Conservation (phyloP, 768 basidiomycete species). For the Wakefieldia striispora region DNA sequence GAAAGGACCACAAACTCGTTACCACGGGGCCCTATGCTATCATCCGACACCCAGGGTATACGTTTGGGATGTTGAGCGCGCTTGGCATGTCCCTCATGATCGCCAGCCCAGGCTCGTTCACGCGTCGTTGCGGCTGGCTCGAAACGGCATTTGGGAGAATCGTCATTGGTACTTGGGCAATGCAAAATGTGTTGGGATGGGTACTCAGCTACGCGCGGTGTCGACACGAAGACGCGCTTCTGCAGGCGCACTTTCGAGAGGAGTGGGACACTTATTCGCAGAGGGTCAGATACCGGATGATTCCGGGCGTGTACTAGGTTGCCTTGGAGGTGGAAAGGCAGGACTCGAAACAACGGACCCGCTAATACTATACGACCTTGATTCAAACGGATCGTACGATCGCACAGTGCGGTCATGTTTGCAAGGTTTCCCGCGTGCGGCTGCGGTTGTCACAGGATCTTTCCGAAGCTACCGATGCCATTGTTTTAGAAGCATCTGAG, state of each 20-base stretch:
- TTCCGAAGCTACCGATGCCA: no score
- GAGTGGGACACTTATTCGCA: constrained; percentile 25
- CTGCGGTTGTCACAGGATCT: no score
- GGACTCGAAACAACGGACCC: no score
- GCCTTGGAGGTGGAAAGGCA: no score
- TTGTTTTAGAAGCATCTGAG: no score
- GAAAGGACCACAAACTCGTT: constrained; percentile 29
- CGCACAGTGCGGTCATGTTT: no score
- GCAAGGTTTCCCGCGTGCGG: no score
- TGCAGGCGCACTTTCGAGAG: constrained; percentile 19
- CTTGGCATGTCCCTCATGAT: constrained; percentile 32
- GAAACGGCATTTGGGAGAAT: constrained; percentile 13
- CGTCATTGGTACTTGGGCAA: constrained; percentile 28
- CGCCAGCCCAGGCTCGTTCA: constrained; percentile 31
- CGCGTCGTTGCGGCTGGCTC: constrained; percentile 27
- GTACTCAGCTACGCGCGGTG: constrained; percentile 31
- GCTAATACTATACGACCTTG: no score
- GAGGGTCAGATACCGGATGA: constrained; percentile 24
- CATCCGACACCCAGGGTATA: constrained; percentile 38
- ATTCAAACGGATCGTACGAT: no score
- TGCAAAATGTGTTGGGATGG: constrained; percentile 24
- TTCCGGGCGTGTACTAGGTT: constrained; percentile 27
- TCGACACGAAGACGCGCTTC: constrained; percentile 23
- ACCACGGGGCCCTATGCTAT: constrained; percentile 35
- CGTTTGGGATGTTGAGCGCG: constrained; percentile 21